Evolutionary conservation across 306 rosid genomes (phyloP).

Genomic region (Trifolium dubium): DNA sequence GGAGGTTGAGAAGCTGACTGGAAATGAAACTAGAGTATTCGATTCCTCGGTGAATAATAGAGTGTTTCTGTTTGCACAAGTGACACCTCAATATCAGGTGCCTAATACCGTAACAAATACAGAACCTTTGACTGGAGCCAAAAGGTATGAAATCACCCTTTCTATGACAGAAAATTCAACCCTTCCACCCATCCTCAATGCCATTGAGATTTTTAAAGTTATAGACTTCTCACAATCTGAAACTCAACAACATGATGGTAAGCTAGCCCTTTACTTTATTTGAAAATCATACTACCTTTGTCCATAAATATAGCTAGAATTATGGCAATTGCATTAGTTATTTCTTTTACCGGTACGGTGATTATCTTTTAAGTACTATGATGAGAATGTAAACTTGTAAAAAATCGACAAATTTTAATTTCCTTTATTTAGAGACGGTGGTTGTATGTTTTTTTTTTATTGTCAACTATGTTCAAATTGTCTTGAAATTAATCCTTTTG

Average conservation of each 20-base stretch:
- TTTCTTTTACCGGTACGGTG: too few relatives aligned
- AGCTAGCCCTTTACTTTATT: too few relatives aligned
- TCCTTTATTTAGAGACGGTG: background rate
- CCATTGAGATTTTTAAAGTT: slow-evolving; percentile 39
- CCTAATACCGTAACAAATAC: too few relatives aligned
- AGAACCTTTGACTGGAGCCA: background rate
- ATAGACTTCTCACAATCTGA: slow-evolving; percentile 16
- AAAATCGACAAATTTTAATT: background rate
- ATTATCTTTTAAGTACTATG: too few relatives aligned
- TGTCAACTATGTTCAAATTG: background rate
- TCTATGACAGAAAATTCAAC: slow-evolving; percentile 31
- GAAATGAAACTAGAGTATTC: slow-evolving; percentile 45
- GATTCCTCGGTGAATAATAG: too few relatives aligned
- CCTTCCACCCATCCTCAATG: slow-evolving; percentile 55
- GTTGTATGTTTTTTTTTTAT: too few relatives aligned
- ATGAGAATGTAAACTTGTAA: too few relatives aligned
- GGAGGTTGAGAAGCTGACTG: slow-evolving; percentile 29
- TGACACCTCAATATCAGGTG: too few relatives aligned
- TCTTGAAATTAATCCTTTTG: slow-evolving; percentile 5
- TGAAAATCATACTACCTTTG: background rate
- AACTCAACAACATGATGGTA: background rate
- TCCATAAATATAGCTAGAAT: too few relatives aligned
- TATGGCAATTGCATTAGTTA: too few relatives aligned
- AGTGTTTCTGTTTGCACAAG: too few relatives aligned
- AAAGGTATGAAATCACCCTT: background rate